Base-by-base conservation (phyloP, 805 yeast species). In the Teunomyces barrocoloradensis region DNA sequence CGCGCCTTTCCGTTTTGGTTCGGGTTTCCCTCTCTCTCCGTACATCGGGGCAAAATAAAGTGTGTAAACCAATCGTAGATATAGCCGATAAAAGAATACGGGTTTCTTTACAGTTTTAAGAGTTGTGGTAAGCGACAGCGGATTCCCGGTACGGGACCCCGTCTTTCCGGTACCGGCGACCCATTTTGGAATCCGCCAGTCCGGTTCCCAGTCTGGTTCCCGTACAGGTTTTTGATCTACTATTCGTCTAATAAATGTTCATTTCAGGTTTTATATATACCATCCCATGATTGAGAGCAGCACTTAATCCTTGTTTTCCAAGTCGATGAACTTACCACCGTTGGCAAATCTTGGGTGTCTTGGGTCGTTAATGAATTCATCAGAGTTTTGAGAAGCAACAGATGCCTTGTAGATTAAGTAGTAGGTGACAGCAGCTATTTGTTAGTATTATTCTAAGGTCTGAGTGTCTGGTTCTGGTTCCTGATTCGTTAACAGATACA, bases 281-380 rank as follows among this genome's bases (percentile, higher is more conserved):
- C 40, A 37, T n/a, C 40, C 27, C 23, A 21, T 12, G 4, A 37
- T 10, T 21, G 29, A 20, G 7, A 37, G 9, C 12, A 37, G 40
- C 40, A 37, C 29, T 23, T 23, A 37, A 37, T 37, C 40, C 50
- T 50, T 56, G 56, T 61, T 61, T 53, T 60, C 64, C 60, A 62
- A 61, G 57, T 62, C 66, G 42, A 62, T 61, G 59, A 62, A 62
- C 66, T 73, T 73, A 53, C 76, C 78, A 58, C 78, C 78, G 51
- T 58, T 64, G 58, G 70, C 74, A 68, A 88, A 87, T 77, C 95
- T 85, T 73, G 97, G 97, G 79, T 89, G 89, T 80, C 96, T 87
- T 77, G 97, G 96, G 75, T 89, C 96, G 71, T 89, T 89, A 74
- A 84, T 82, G 78, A 84, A 89, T 74, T 88, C 95, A 53, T 78